Conservation (phyloP, 495 filamentous ascomycete genomes). For the Penicillium chermesinum region DNA sequence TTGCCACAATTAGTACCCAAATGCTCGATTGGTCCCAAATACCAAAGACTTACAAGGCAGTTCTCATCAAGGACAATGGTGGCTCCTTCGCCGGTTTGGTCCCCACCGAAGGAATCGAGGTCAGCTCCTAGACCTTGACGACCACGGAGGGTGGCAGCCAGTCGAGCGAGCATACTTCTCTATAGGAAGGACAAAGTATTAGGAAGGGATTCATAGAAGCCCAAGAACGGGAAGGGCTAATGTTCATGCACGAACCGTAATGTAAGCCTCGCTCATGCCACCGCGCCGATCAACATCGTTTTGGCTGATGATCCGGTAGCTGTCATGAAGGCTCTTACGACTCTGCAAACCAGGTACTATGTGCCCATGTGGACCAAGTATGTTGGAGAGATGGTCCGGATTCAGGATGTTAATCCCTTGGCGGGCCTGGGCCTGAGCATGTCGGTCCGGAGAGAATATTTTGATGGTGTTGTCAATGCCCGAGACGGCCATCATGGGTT, state of each 20-base stretch:
- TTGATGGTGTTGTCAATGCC: constrained; percentile 76
- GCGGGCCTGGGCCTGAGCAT: constrained; percentile 53
- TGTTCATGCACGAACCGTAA: constrained; percentile 53
- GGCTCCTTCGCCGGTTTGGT: constrained; percentile 15
- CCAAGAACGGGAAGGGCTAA: constrained; percentile 2
- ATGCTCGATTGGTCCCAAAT: neutral
- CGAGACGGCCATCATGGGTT: constrained; percentile 63
- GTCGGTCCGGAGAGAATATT: constrained; percentile 63
- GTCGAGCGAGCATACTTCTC: constrained; percentile 56
- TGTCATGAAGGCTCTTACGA: constrained; percentile 54
- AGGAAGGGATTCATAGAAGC: constrained; percentile 15
- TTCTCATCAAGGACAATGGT: constrained; percentile 41
- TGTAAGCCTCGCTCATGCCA: constrained; percentile 55
- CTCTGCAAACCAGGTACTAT: constrained; percentile 46
- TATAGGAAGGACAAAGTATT: constrained; percentile 19
- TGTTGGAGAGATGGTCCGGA: constrained; percentile 35
- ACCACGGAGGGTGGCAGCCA: constrained; percentile 44
- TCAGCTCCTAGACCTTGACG: constrained; percentile 21
- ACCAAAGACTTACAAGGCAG: constrained; percentile 29
- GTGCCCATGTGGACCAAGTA: constrained; percentile 14
- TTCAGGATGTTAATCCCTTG: constrained; percentile 51
- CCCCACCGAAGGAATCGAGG: constrained; percentile 1
- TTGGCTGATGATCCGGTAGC: constrained; percentile 58
- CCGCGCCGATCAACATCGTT: constrained; percentile 61
- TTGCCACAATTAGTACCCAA: neutral